These are phyloP conservation scores for Neonectria coccinea DNA, from an alignment of 2,329 filamentous ascomycete genomes.

Conservation along the genomic window DNA sequence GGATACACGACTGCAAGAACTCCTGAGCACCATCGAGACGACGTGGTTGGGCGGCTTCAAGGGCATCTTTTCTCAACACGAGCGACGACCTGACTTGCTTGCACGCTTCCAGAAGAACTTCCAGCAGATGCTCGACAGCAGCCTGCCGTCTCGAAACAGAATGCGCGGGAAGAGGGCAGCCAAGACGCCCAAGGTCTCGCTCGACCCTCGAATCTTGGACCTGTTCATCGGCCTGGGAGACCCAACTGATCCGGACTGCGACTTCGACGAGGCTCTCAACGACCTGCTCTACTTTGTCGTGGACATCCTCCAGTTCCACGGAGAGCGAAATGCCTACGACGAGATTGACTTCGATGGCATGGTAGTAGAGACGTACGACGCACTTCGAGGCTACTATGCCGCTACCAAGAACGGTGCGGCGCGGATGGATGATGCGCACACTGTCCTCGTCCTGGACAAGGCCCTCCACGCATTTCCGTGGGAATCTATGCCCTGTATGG, in stretches of 20 bases:
- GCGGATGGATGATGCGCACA: constrained; percentile 69
- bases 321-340: constrained; percentile 95
- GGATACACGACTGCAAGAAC: constrained; percentile 79
- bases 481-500: constrained; percentile 92
- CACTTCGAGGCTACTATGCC: constrained; percentile 81
- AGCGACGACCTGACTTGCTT: constrained; percentile 72
- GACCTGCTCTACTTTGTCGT: constrained; percentile 97
- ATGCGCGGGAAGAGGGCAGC: constrained; percentile 66
- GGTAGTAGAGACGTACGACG: constrained; percentile 88
- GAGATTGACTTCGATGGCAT: constrained; percentile 96
- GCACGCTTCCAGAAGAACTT: constrained; percentile 83
- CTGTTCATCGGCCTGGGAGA: constrained; percentile 89
- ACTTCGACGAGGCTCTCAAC: constrained; percentile 89
- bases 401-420: constrained; percentile 55
- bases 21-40: constrained; percentile 88
- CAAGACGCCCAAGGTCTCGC: constrained; percentile 56
- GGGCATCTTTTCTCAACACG: constrained; percentile 87
- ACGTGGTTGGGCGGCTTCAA: constrained; percentile 96
- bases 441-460: constrained; percentile 92
- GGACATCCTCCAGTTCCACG: constrained; percentile 95
- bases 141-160: constrained; percentile 84
- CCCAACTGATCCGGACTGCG: constrained; percentile 72
- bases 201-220: constrained; percentile 77
- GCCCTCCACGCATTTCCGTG: constrained; percentile 91
- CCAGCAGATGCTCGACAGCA: constrained; percentile 81